These are phyloP conservation scores for Yamadazyma nakazawae DNA, from an alignment of 805 yeast species.

Conservation along the genomic window DNA sequence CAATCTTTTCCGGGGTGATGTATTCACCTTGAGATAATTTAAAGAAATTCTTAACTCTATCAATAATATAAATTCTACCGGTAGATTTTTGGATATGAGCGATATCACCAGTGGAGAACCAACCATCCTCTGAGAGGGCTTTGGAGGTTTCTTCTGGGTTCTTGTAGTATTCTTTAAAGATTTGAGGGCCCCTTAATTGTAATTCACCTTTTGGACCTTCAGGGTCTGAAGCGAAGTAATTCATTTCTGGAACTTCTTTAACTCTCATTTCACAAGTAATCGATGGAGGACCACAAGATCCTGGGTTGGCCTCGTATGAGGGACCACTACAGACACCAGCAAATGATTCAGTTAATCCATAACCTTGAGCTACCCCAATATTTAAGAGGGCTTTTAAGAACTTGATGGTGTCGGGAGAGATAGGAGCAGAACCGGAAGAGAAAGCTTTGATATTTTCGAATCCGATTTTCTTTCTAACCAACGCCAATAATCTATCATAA, in stretches of 20 bases:
- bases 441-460: slow-evolving; percentile 25
- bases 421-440: slow-evolving; percentile 64
- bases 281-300: slow-evolving; percentile 43
- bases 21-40: slow-evolving; percentile 55
- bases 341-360: slow-evolving; percentile 67
- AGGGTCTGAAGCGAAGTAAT: slow-evolving; percentile 33
- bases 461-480: slow-evolving; percentile 38
- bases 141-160: slow-evolving; percentile 47
- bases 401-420: slow-evolving; percentile 55
- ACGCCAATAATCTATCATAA: slow-evolving; percentile 26
- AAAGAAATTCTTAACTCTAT: slow-evolving; percentile 77
- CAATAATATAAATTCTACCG: slow-evolving; percentile 60
- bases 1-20: slow-evolving; percentile 74
- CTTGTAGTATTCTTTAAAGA: slow-evolving; percentile 50
- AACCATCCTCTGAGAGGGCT: slow-evolving; percentile 45
- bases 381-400: slow-evolving; percentile 61
- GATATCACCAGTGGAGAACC: slow-evolving; percentile 60
- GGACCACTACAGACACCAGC: slow-evolving; percentile 48
- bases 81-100: slow-evolving; percentile 21
- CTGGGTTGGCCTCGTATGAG: slow-evolving; percentile 40
- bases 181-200: slow-evolving; percentile 54
- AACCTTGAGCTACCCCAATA: slow-evolving; percentile 61
- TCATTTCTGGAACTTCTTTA: slow-evolving; percentile 65
- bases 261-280: slow-evolving; percentile 52
- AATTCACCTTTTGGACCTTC: slow-evolving; percentile 49